Evolutionary conservation across 2,329 filamentous ascomycete genomes (phyloP), one percentile per base, ranked within the genome.

Genomic region (Sarocladiaceae sp.): DNA sequence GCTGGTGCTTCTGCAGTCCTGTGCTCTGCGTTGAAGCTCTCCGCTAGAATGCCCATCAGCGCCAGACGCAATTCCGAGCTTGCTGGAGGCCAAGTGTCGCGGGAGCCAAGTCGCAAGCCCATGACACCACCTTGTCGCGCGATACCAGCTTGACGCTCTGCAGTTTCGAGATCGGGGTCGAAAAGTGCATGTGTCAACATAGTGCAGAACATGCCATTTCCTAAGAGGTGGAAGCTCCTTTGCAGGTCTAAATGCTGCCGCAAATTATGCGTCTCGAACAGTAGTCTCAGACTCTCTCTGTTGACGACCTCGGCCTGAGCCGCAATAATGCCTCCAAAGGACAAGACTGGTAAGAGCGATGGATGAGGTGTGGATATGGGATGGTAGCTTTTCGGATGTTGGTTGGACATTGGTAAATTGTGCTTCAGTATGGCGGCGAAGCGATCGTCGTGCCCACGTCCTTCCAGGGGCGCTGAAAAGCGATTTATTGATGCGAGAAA

Each of bases 51-150:
- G 0, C 90, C 91, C 79, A 92, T 95, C 17, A 99, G 75, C 1
- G 90, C 90, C 4, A 97, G 76, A 10, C 91, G 83, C n/a, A 99
- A 72, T 66, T 97, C 94, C 0, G 92, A 97, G 66, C 89, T 95
- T 22, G 91, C 91, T 4, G 94, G 94, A 23, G 94, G 94, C 94
- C 94, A 97, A 28, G 79, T 89, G 52, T 89, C 84, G 60, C 90
- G 82, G 2, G 82, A 83, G n/a, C 88, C 88, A 1, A 97, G 75
- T 36, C 91, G 86, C 36, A 97, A 75, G 1, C 94, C 93, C 76
- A 96, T 93, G 13, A 82, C 73, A 53, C 84, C 80, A 47, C 88
- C 86, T 42, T 81, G 81, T 8, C 84, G 79, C 40, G 88, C 82
- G 28, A 86, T 76, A 3, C 90, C 89, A 17, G 80, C 73, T 48